Evolutionary conservation across 805 yeast species (phyloP).

Genomic region (Candida railenensis): DNA sequence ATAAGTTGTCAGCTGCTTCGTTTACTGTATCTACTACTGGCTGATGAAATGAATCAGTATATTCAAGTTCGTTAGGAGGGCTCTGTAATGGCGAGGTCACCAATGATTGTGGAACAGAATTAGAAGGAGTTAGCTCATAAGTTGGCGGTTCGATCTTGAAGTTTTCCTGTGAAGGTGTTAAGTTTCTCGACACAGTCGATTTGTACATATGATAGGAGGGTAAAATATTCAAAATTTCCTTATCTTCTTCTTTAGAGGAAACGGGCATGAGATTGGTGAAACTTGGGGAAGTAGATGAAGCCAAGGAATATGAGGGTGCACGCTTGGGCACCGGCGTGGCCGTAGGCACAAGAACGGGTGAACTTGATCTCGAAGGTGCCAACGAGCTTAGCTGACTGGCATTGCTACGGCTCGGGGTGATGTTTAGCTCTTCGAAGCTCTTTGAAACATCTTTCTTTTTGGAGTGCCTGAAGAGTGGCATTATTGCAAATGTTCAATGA

Average conservation of each 20-base stretch:
- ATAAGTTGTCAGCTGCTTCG: constrained; percentile 27
- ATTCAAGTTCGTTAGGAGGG: constrained; percentile 1
- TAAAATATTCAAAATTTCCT: constrained; percentile 30
- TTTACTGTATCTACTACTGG: constrained; percentile 11
- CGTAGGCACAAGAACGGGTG: neutral
- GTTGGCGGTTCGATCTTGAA: constrained; percentile 40
- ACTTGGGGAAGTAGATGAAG: constrained; percentile 1
- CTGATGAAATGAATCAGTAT: neutral
- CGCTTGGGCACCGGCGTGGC: neutral
- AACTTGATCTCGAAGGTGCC: neutral
- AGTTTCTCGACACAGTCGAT: constrained; percentile 37
- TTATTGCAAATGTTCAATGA: neutral
- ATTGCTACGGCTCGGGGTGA: neutral
- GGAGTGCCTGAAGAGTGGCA: constrained; percentile 1
- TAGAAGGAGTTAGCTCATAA: constrained; percentile 27
- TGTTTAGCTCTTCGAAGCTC: neutral
- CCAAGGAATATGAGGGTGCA: neutral
- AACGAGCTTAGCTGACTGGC: neutral
- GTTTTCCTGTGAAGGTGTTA: constrained; percentile 38
- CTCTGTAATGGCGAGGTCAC: constrained; percentile 4
- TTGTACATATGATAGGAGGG: constrained; percentile 47
- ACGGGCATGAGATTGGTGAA: neutral
- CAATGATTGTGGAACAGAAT: constrained; percentile 3
- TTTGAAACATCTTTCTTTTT: neutral
- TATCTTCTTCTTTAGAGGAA: constrained; percentile 14